Conservation (phyloP, 495 filamentous ascomycete genomes). For the Mytilinidion resinicola region DNA sequence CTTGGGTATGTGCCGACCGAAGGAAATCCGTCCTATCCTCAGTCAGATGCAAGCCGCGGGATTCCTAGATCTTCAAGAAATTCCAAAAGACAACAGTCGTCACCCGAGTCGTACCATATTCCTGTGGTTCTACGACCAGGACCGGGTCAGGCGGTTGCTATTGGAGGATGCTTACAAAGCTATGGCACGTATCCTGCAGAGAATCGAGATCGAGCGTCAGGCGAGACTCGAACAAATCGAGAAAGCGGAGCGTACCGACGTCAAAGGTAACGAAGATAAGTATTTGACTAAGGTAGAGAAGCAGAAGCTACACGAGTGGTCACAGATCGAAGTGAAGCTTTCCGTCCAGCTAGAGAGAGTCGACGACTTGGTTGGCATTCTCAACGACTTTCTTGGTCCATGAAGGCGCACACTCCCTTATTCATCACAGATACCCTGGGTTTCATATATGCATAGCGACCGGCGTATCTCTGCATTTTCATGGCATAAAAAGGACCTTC, state of each 20-base stretch:
- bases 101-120: constrained; percentile 74
- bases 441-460: neutral
- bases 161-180: constrained; percentile 76
- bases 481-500: neutral
- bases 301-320: constrained; percentile 60
- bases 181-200: constrained; percentile 80
- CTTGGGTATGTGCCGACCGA: constrained; percentile 67
- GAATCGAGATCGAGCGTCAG: constrained; percentile 61
- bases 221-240: constrained; percentile 61
- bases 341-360: constrained; percentile 68
- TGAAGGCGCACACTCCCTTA: neutral
- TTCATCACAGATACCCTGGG: neutral
- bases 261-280: constrained; percentile 71
- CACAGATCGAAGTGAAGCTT: constrained; percentile 64
- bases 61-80: constrained; percentile 83
- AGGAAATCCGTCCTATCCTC: constrained; percentile 74
- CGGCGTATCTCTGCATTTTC: neutral
- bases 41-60: constrained; percentile 74
- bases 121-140: constrained; percentile 81
- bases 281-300: constrained; percentile 63
- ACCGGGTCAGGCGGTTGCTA: constrained; percentile 57
- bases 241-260: constrained; percentile 73
- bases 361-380: constrained; percentile 75
- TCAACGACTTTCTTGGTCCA: constrained; percentile 60
- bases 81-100: constrained; percentile 74